A percentile compares a stretch with the other conserved stretches of the same genome.
phyloP scores from a whole-genome alignment of 2,329 filamentous ascomycete genomes.

The Scortechinia acanthostroma region DNA sequence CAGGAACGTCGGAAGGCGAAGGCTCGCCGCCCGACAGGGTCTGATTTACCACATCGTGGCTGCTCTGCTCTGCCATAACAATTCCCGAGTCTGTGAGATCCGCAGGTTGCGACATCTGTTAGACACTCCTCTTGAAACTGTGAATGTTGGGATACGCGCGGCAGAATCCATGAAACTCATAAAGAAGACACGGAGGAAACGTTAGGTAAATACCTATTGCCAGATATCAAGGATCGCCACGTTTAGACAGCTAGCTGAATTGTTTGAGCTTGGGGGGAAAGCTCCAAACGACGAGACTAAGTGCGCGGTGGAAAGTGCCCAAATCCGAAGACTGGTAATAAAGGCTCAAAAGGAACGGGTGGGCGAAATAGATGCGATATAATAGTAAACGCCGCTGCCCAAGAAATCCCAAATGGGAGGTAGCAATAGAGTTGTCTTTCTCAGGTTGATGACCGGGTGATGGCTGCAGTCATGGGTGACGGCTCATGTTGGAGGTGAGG shows the following conservation, averaged over 20 bases:
- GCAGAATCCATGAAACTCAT: no score
- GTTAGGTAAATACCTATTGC: conserved; percentile 23
- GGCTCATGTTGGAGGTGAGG: conserved; percentile 26
- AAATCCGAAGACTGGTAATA: background rate
- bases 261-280: conserved; percentile 3
- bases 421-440: conserved; percentile 9
- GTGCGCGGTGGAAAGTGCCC: no score
- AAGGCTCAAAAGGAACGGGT: background rate
- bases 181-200: conserved; percentile 1
- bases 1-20: conserved; percentile 60
- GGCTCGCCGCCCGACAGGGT: conserved; percentile 58
- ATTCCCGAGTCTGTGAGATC: conserved; percentile 35
- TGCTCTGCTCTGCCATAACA: conserved; percentile 69
- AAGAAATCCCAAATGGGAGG: conserved; percentile 11
- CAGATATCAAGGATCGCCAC: conserved; percentile 30
- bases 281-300: conserved; percentile 11
- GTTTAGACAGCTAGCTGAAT: conserved; percentile 17
- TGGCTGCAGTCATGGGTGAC: conserved; percentile 8
- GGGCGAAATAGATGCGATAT: no score
- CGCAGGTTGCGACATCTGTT: conserved; percentile 18
- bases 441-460: conserved; percentile 4
- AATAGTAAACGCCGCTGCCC: conserved; percentile 7
- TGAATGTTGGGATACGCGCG: background rate
- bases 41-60: conserved; percentile 68
- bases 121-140: conserved; percentile 10